Base-by-base conservation (phyloP, 176 grass and related monocot species). In the Juncus effusus region DNA sequence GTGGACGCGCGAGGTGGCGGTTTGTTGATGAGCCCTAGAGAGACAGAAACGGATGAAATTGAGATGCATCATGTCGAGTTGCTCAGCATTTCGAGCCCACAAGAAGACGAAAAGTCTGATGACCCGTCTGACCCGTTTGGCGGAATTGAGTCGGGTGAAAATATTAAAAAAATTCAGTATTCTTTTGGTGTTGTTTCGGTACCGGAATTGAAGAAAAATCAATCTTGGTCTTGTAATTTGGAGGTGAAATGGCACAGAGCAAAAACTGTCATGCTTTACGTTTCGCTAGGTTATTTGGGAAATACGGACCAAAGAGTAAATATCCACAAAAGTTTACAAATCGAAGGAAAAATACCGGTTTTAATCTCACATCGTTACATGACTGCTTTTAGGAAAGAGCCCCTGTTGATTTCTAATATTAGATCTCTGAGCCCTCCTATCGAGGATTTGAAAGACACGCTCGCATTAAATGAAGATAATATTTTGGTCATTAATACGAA, bases 161-260 rank as follows among this genome's bases (percentile, higher is more conserved):
- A 69, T 49, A 92, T 99, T 71, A 89, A 39, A 65, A 89, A 90
- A 77, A 93, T 99, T 64, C 94, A 99, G 41, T 77, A 80, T 51
- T 93, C 85, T 42, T 93, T 99, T 76, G 94, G 94, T 36, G 83
- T 93, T 13, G 76, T 99, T 56, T 85, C 94, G 73, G 80, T 99
- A 75, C 94, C 94, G 38, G 78, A 37, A 56, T 65, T 99, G 60
- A 76, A 60, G 40, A 69, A 38, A 2, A 88, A 82, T 69, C 80
- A 90, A 44, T 82, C 80, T 44, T 99, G 94, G 94, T 93, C 75
- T 0, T 93, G 94, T 83, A 93, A 82, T 67, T 62, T 99, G 74
- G 94, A 89, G 70, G 92, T 99, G 67, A 99, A 83, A 77, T 99
- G 94, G 94, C 88, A 87, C 63, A 84, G 58, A 73, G 77, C 94